Evolutionary conservation across 176 grass and related monocot genomes (phyloP).

Genomic region (Aegilops speltoides): DNA sequence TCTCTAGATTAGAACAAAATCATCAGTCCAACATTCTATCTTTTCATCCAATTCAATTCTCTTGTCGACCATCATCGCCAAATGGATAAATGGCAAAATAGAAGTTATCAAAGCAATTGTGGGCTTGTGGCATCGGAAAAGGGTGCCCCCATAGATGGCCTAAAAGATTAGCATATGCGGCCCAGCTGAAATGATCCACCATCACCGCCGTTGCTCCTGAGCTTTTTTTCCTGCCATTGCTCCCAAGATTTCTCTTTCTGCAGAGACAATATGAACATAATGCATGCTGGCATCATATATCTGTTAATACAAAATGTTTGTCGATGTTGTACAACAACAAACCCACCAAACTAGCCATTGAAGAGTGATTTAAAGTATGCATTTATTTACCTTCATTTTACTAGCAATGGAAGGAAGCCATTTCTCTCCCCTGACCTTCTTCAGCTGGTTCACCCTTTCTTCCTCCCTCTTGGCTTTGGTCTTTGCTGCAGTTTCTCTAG

Average conservation of each 20-base stretch:
- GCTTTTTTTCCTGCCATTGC: constrained; percentile 40
- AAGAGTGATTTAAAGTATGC: background rate
- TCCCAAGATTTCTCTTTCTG: constrained; percentile 46
- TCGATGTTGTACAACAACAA: background rate
- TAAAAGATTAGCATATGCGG: background rate
- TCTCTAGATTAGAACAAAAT: constrained; percentile 12
- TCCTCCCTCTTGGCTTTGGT: constrained; percentile 75
- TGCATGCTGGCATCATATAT: background rate
- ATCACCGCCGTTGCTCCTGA: constrained; percentile 8
- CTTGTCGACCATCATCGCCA: background rate
- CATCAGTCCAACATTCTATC: background rate
- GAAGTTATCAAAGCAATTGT: background rate
- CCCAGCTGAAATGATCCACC: background rate
- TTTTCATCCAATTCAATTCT: background rate
- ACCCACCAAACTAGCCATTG: background rate
- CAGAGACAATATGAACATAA: background rate
- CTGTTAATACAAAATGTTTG: background rate
- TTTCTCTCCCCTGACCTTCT: constrained; percentile 87
- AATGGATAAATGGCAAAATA: background rate
- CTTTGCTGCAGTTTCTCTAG: constrained; percentile 67
- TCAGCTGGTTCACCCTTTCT: constrained; percentile 73
- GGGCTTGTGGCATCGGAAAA: background rate
- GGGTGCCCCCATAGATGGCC: background rate
- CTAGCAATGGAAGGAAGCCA: constrained; percentile 97
- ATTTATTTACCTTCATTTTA: constrained; percentile 59